Evolutionary conservation across 805 yeast genomes (phyloP), one percentile per base, ranked within the genome.

Genomic region (Lipomyces starkeyi): DNA sequence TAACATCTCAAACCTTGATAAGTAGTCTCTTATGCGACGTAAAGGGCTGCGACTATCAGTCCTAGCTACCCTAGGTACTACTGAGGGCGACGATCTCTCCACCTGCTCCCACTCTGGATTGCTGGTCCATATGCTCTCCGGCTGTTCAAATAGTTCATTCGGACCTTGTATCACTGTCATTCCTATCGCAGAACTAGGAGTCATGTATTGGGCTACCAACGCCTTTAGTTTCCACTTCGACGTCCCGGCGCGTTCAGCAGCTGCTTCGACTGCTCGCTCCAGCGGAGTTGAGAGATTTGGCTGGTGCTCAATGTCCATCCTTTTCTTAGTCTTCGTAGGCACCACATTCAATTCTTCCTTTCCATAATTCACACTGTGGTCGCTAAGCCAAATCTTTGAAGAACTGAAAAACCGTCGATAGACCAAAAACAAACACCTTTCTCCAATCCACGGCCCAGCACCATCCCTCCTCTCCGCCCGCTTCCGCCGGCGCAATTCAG

Each of bases 1-100:
- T 29, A 55, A 56, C 14, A 34, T 25, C 40, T 64, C 67, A 49
- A 64, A 43, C 34, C 32, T 54, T 4, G 17, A 17, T 29, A 64
- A 22, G 29, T 64, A 64, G 49, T 43, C 49, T 9, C 3, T 17
- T 7, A 43, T n/a, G 11, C 49, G 49, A n/a, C 49, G 49, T n/a
- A 43, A 17, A 43, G 49, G 49, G 49, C 22, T 43, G 22, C 49
- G 49, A n/a, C 9, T 43, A n/a, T 43, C 49, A 3, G 49, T 43
- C 14, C 49, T 43, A 17, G 49, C 20, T 17, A 17, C 49, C 8
- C 9, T 17, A 17, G 49, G 3, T 3, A 6, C 11, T 8, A 2
- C 49, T 8, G 49, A 43, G 20, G 49, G 49, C 22, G 49, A 7
- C 49, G 8, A 17, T 7, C 20, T 8, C 49, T 43, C 49, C 8